Evolutionary conservation across 345 rosid species (phyloP), one percentile per base, ranked within the genome.

Genomic region (Aquilaria sinensis): DNA sequence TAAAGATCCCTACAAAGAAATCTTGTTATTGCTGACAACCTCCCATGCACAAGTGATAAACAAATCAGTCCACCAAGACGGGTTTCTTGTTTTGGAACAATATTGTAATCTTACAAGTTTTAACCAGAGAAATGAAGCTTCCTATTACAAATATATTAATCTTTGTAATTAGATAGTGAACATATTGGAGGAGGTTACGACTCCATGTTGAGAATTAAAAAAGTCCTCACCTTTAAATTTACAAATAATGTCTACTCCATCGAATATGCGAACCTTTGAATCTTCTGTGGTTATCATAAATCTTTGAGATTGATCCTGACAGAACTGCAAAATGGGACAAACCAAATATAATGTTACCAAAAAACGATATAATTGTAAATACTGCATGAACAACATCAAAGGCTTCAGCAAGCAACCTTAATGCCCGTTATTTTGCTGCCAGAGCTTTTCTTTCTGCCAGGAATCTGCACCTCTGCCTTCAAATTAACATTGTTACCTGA

Each of bases 251-350:
- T n/a, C n/a, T n/a, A n/a, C n/a, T n/a, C n/a, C n/a, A n/a, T n/a
- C n/a, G n/a, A n/a, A 49, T 63, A 73, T 77, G 4, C 87, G 78
- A 41, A 93, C 51, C 49, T 81, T 93, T 31, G 90, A 86, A 70
- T 90, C 96, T 50, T 90, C 96, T 5, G 92, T 88, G 10, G 92
- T 70, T 54, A 90, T 80, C 89, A 93, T 64, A 29, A 86, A 56
- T 75, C 78, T 82, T 60, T 56, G 81, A 12, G 84, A 65, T 49
- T 70, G 68, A 37, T 81, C 90, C 16, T 51, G 74, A 57, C 81
- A 79, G 75, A 81, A 86, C 88, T 93, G 87, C 56, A 84, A 50
- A 41, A 53, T 56, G 68, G 58, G 58, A 58, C n/a, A 34, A 16
- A 49, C 52, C 31, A 12, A 31, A 37, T 37, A 1, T 37, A n/a